Evolutionary conservation across 371 early-diverging fungal genomes (phyloP).

Genomic region (Mortierella sp.): DNA sequence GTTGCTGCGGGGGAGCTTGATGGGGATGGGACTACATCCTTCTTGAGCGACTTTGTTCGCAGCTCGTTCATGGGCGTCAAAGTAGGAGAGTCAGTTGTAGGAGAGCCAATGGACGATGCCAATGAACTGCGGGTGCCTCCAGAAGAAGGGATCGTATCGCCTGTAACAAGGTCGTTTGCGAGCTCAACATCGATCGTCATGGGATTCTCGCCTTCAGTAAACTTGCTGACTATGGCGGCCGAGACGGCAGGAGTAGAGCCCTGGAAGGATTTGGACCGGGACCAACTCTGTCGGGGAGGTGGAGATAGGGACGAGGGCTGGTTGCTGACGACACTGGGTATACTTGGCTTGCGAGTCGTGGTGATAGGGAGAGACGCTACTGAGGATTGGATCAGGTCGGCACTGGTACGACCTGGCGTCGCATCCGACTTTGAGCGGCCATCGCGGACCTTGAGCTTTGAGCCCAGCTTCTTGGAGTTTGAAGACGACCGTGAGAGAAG

Average conservation of each 20-base stretch:
- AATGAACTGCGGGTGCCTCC: conserved; percentile 25
- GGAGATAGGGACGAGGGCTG: conserved; percentile 47
- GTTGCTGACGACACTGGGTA: conserved; percentile 4
- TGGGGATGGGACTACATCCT: background rate
- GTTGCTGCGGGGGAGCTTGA: conserved; percentile 12
- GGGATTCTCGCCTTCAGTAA: background rate
- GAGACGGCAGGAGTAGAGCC: conserved; percentile 19
- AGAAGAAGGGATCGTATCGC: conserved; percentile 1
- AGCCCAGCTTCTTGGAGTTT: conserved; percentile 27
- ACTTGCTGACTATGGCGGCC: background rate
- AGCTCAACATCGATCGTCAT: conserved; percentile 26
- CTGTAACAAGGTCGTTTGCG: conserved; percentile 18
- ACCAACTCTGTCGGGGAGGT: conserved; percentile 54
- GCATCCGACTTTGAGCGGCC: conserved; percentile 45
- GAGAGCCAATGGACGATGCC: conserved; percentile 28
- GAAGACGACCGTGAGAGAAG: conserved; percentile 38
- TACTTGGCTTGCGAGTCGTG: conserved; percentile 30
- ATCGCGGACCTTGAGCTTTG: conserved; percentile 25
- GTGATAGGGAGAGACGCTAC: conserved; percentile 18
- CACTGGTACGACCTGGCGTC: conserved; percentile 10
- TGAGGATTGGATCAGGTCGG: conserved; percentile 10
- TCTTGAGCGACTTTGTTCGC: background rate
- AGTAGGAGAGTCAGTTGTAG: conserved; percentile 28
- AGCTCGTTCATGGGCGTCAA: conserved; percentile 12
- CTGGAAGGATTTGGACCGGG: conserved; percentile 50